Evolutionary conservation across 768 basidiomycete genomes (phyloP), one percentile per base, ranked within the genome.

Genomic region (Serpula lacrymans): DNA sequence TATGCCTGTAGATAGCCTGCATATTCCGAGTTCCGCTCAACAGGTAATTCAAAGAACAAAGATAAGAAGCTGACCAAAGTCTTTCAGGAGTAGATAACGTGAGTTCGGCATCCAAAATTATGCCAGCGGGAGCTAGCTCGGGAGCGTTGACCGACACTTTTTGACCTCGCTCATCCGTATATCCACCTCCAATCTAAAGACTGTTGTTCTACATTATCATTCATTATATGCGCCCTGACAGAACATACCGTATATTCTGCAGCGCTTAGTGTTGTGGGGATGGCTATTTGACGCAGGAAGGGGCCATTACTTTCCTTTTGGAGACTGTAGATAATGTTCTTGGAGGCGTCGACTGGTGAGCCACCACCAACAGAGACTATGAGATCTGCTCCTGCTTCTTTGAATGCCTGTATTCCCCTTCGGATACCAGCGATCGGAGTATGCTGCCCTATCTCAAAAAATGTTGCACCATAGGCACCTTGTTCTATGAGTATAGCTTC

Each of bases 191-290:
- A 33, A 73, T 58, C 84, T 85, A 42, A 14, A 32, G 25, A 42
- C 39, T 30, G 21, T n/a, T 30, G 20, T 28, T 14, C 43, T 39
- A 11, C 6, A n/a, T 9, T 16, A 16, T 14, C 32, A 12, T 25
- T 29, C 4, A 13, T 28, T n/a, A n/a, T n/a, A n/a, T n/a, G n/a
- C n/a, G 34, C 16, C 3, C 9, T 14, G 21, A 37, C 7, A 26
- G 10, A 10, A 53, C 72, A 39, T 44, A 82, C 84, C 25, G 72
- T 74, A 55, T 84, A 86, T 54, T 87, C 87, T 7, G 85, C 84
- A 1, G 85, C 85, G 50, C 84, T 87, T 25, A 90, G 65, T 4
- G 87, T 88, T 6, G 88, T 91, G 0, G 88, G 88, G 42, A 90
- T 81, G 12, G 88, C 83, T 37, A 91, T 85, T 49, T 88, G 86